Base-by-base conservation (phyloP, 176 grass and related monocot genomes). In the Bolboschoenus planiculmis region DNA sequence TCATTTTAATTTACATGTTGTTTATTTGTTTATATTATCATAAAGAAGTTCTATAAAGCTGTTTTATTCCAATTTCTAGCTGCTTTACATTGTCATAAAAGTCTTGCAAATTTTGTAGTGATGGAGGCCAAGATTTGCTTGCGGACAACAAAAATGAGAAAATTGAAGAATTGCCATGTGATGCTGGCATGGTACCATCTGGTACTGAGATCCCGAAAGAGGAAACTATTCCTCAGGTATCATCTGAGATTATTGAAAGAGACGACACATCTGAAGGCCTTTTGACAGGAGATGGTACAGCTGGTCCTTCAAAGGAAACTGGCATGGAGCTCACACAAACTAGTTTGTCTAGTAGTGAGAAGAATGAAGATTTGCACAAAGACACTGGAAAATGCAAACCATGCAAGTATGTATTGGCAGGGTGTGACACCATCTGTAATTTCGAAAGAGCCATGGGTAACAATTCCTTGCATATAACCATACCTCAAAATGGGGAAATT, bases 71-170 rank as follows among this genome's bases (percentile, higher is more conserved):
- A 47, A 55, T 44, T 81, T 81, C 56, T 57, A 81, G 24, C 53
- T 80, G 11, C 15, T 46, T 64, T 47, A 26, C 40, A 43, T 63
- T 59, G 10, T 48, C 15, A 81, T 8, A 63, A 2, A 48, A 50
- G n/a, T 65, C n/a, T 62, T n/a, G 11, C 21, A 62, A 47, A 65
- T 60, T 46, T 82, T 82, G 79, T 62, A 82, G 79, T 65, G 37
- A 80, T 58, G 78, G 36, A 60, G 54, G 36, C 33, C 54, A 80
- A 60, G 21, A 80, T 58, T 76, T 76, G 46, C 51, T 76, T 13
- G 46, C 20, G 40, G 24, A 61, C 31, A 23, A 59, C 34, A 59
- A 39, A 40, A 21, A 65, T 48, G 56, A 82, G 23, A 64, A 62
- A 48, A 30, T 46, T 62, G 79, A 65, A 64, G 36, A 82, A 82